These are phyloP conservation scores for Pythium biforme DNA, from an alignment of 352 stramenopile genomes.

Conservation along the genomic window DNA sequence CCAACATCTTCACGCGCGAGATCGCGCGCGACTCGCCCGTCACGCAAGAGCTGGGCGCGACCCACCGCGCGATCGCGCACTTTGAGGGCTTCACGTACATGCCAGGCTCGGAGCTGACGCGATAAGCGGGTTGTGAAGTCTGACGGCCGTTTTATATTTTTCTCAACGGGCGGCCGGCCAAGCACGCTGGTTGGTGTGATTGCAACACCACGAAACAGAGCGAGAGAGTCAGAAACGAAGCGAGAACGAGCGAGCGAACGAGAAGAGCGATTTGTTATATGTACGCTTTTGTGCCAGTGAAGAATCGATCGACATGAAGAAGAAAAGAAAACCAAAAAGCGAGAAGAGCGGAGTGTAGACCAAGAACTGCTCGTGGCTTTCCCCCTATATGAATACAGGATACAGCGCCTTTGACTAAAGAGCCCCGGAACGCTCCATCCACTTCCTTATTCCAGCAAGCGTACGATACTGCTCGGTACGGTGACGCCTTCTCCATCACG, in stretches of 20 bases:
- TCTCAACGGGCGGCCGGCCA: too few relatives aligned
- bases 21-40: slow-evolving; percentile 87
- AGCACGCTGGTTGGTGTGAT: too few relatives aligned
- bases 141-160: too few relatives aligned
- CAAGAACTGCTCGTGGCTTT: slow-evolving; percentile 19
- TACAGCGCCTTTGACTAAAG: slow-evolving; percentile 8
- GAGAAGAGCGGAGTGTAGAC: slow-evolving; percentile 22
- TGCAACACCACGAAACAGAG: too few relatives aligned
- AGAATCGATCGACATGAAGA: slow-evolving; percentile 14
- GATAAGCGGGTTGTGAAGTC: slow-evolving; percentile 9
- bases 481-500: slow-evolving; percentile 18
- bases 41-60: slow-evolving; percentile 79
- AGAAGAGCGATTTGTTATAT: slow-evolving; percentile 26
- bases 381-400: slow-evolving; percentile 30
- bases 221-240: background rate
- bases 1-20: slow-evolving; percentile 85
- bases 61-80: slow-evolving; percentile 79
- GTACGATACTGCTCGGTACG: too few relatives aligned
- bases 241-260: slow-evolving; percentile 6
- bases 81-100: slow-evolving; percentile 95
- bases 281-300: slow-evolving; percentile 23
- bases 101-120: slow-evolving; percentile 59
- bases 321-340: slow-evolving; percentile 12
- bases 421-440: too few relatives aligned
- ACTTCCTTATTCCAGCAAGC: too few relatives aligned